Evolutionary conservation across 2,329 filamentous ascomycete genomes (phyloP).

Genomic region (Neophaeococcomyces aloes): DNA sequence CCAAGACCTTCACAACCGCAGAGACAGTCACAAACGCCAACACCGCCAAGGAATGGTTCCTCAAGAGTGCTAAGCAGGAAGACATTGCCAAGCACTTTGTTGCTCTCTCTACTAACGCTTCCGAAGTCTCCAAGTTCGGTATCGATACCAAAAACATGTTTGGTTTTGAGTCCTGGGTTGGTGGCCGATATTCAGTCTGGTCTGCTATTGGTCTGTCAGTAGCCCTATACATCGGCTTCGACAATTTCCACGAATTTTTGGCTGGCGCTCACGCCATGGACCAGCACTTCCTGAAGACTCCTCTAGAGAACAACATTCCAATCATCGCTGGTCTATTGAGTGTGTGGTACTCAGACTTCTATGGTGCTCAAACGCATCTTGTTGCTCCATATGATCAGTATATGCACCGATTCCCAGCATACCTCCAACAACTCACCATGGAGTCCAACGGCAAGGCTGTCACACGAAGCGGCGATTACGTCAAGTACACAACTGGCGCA

Average conservation of each 20-base stretch:
- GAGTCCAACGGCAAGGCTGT: conserved; percentile 98
- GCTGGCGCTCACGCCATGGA: conserved; percentile 95
- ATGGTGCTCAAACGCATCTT: conserved; percentile 92
- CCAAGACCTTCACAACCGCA: conserved; percentile 98
- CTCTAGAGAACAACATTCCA: conserved; percentile 90
- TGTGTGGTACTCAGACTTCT: conserved; percentile 99
- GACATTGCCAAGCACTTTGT: conserved; percentile 97
- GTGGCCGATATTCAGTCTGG: conserved; percentile 97
- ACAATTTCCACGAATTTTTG: conserved; percentile 96
- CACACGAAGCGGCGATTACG: conserved; percentile 73
- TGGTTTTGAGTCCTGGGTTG: conserved; percentile 96
- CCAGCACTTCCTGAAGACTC: conserved; percentile 88
- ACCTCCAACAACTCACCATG: conserved; percentile 98
- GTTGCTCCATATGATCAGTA: conserved; percentile 99
- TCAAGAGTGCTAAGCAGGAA: conserved; percentile 67
- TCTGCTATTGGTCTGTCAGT: conserved; percentile 95
- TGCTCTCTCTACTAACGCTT: conserved; percentile 89
- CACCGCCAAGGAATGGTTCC: conserved; percentile 94
- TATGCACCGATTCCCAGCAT: conserved; percentile 95
- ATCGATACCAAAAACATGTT: conserved; percentile 99
- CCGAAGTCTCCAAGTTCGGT: conserved; percentile 94
- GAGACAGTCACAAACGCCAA: conserved; percentile 97
- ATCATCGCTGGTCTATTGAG: conserved; percentile 83
- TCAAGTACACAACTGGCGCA: conserved; percentile 94
- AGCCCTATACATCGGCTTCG: conserved; percentile 86